Evolutionary conservation across 2,329 filamentous ascomycete species (phyloP).

Genomic region (Colletotrichum liaoningense): DNA sequence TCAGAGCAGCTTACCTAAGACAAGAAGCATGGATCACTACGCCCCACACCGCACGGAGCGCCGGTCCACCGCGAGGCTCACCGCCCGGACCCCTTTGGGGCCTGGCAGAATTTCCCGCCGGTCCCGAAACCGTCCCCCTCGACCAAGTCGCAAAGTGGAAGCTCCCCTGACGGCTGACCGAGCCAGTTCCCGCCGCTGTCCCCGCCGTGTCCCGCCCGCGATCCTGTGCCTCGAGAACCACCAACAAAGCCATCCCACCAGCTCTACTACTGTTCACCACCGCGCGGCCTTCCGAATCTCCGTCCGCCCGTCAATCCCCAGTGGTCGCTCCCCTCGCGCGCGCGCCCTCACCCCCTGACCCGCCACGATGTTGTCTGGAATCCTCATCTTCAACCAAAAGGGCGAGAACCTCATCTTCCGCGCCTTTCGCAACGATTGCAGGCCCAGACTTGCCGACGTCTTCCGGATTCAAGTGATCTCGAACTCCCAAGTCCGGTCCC

Average conservation of each 20-base stretch:
- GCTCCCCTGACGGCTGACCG: slow-evolving; percentile 22
- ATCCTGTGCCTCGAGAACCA: neutral
- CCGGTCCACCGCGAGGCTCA: slow-evolving; percentile 1
- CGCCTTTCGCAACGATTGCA: slow-evolving; percentile 98
- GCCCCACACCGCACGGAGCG: neutral
- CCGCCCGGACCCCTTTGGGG: slow-evolving; percentile 20
- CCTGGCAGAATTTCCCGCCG: slow-evolving; percentile 36
- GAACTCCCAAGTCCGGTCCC: slow-evolving; percentile 96
- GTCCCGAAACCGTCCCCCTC: slow-evolving; percentile 31
- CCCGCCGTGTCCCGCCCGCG: slow-evolving; percentile 7
- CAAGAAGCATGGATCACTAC: no score
- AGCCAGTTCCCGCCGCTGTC: slow-evolving; percentile 18
- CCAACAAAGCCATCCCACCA: neutral
- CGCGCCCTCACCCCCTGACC: neutral
- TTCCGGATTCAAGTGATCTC: slow-evolving; percentile 99
- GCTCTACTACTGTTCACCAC: no score
- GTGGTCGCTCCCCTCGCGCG: neutral
- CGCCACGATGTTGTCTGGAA: slow-evolving; percentile 88
- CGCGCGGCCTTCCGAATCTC: neutral
- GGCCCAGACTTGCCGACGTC: slow-evolving; percentile 96
- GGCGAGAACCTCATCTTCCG: slow-evolving; percentile 99
- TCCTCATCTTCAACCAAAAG: slow-evolving; percentile 99
- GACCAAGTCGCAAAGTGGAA: neutral
- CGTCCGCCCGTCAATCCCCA: neutral
- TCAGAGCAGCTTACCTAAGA: neutral